phyloP scores from a whole-genome alignment of 1,284 basidiomycete genomes.

The Cutaneotrichosporon mucoides region DNA sequence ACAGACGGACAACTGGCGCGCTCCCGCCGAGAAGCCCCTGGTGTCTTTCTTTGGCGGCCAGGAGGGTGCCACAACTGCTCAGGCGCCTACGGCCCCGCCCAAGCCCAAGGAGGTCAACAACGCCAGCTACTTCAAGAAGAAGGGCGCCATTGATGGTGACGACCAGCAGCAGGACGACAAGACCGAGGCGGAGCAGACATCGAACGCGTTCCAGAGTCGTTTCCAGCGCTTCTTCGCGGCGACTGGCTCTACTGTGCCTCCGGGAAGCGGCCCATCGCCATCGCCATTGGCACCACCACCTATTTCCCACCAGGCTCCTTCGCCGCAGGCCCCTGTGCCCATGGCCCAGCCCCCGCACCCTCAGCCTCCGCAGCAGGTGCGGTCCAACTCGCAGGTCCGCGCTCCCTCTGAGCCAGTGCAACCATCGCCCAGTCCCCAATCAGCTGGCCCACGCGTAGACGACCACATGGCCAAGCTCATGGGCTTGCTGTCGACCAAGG shows the following conservation, averaged over 20 bases:
- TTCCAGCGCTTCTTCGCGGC: conserved; percentile 43
- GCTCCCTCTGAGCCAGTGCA: neutral
- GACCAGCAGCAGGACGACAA: conserved; percentile 17
- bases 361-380: neutral
- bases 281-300: neutral
- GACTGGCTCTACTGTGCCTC: too few species aligned
- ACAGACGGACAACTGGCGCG: conserved; percentile 15
- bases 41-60: conserved; percentile 32
- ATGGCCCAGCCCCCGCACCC: too few species aligned
- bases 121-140: conserved; percentile 37
- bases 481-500: conserved; percentile 36
- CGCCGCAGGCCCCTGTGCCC: neutral
- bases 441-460: conserved; percentile 13
- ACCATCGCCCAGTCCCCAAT: neutral
- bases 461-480: conserved; percentile 40
- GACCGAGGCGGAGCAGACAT: conserved; percentile 9
- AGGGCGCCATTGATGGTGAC: conserved; percentile 16
- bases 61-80: neutral
- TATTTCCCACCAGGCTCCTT: neutral
- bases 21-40: conserved; percentile 25
- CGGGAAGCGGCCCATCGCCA: neutral
- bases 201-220: conserved; percentile 32
- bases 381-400: neutral
- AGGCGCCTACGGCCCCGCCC: conserved; percentile 1
- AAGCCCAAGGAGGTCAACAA: conserved; percentile 40